Conservation (phyloP, 2,329 filamentous ascomycete species). For the Cadophora gregata region DNA sequence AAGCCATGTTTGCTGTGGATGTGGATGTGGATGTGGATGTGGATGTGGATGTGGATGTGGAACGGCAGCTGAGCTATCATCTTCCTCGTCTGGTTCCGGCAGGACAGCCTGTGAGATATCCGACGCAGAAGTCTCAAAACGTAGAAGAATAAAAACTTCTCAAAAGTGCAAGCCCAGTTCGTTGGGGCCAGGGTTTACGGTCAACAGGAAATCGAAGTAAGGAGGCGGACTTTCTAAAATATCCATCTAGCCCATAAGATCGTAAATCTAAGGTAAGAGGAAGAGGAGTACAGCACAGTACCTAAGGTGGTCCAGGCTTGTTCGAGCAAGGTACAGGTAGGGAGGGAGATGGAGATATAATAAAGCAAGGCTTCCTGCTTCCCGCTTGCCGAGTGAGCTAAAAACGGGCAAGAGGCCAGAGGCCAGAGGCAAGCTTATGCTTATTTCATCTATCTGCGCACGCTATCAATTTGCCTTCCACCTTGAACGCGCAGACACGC, state of each 20-base stretch:
- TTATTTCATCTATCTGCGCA: slow-evolving; percentile 6
- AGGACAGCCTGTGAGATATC: not conserved
- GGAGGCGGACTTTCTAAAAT: no score
- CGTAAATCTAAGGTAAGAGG: no score
- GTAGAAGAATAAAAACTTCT: not conserved
- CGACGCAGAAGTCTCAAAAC: not conserved
- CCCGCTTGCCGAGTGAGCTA: slow-evolving; percentile 12
- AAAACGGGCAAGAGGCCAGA: slow-evolving; percentile 1
- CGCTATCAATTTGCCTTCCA: not conserved
- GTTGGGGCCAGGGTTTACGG: not conserved
- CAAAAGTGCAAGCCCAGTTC: not conserved
- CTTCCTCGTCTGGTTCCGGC: slow-evolving; percentile 1
- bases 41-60: no score
- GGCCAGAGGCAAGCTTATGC: slow-evolving; percentile 1
- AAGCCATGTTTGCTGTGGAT: slow-evolving; percentile 3
- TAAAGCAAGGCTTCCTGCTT: slow-evolving; percentile 8
- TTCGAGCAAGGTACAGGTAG: no score
- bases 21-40: no score
- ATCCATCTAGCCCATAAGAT: no score
- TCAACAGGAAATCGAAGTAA: not conserved
- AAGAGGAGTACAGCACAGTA: no score
- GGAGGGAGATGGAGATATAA: no score
- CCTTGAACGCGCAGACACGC: not conserved
- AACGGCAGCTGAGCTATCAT: slow-evolving; percentile 8
- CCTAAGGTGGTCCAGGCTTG: no score